phyloP scores from a whole-genome alignment of 192 early-diverging fungal species.

The Coemansia sp. region DNA sequence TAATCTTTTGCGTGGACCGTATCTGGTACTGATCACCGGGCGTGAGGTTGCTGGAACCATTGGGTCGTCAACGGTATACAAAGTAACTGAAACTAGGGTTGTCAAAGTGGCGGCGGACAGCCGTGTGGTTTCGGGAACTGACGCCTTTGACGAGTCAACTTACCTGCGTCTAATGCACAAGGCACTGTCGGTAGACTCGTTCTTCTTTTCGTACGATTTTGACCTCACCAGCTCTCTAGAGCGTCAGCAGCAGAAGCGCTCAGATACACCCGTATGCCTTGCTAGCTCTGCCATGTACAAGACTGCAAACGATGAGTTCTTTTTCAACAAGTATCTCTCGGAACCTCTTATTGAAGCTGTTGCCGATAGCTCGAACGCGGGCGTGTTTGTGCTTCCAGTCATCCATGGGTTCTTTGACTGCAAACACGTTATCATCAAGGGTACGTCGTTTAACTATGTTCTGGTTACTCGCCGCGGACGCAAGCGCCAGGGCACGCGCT shows the following conservation, averaged over 20 bases:
- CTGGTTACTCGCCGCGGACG: conserved; percentile 81
- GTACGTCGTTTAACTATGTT: conserved; percentile 72
- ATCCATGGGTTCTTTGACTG: conserved; percentile 83
- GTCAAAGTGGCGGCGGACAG: conserved; percentile 34
- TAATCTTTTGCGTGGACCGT: conserved; percentile 42
- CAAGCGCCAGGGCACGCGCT: conserved; percentile 84
- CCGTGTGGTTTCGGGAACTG: conserved; percentile 18
- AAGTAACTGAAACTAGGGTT: conserved; percentile 38
- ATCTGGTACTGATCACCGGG: conserved; percentile 48
- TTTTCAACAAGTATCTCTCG: conserved; percentile 82
- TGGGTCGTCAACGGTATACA: conserved; percentile 38
- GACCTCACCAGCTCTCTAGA: conserved; percentile 87
- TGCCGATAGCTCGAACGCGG: conserved; percentile 20
- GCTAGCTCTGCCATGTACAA: conserved; percentile 18
- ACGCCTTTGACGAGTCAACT: conserved; percentile 58
- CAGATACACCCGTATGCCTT: conserved; percentile 1
- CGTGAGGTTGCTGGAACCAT: conserved; percentile 41
- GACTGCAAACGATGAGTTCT: conserved; percentile 87
- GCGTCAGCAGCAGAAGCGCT: conserved; percentile 54
- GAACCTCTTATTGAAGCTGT: conserved; percentile 62
- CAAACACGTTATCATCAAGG: conserved; percentile 56
- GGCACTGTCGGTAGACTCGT: conserved; percentile 55
- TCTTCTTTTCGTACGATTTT: conserved; percentile 84
- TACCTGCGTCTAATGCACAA: conserved; percentile 61
- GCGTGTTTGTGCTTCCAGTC: conserved; percentile 84